phyloP scores from a whole-genome alignment of 441 rosid genomes.

The Erysimum cheiri region DNA sequence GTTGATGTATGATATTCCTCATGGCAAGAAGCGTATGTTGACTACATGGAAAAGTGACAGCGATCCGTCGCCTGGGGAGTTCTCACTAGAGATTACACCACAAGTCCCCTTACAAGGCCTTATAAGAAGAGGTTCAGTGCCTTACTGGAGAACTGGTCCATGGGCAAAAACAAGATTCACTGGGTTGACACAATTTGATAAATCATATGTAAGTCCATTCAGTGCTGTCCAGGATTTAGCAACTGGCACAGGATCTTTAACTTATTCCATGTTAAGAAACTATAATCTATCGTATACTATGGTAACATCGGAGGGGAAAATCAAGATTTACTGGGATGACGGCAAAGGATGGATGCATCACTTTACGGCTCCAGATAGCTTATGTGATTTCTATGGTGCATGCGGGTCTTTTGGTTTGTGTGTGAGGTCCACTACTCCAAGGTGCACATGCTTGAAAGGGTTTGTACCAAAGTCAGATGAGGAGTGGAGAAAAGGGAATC shows the following conservation, averaged over 20 bases:
- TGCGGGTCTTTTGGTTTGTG: slow-evolving; percentile 56
- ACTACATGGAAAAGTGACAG: slow-evolving; percentile 50
- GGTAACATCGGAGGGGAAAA: slow-evolving; percentile 24
- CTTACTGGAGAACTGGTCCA: slow-evolving; percentile 53
- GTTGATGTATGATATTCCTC: slow-evolving; percentile 40
- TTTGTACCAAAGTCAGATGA: slow-evolving; percentile 48
- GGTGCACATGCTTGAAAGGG: slow-evolving; percentile 58
- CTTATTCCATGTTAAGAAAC: slow-evolving; percentile 27
- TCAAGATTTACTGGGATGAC: slow-evolving; percentile 32
- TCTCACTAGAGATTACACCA: slow-evolving; percentile 40
- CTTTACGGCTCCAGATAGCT: slow-evolving; percentile 26
- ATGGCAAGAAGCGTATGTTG: slow-evolving; percentile 40
- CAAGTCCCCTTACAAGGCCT: slow-evolving; percentile 41
- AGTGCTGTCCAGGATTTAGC: slow-evolving; percentile 36
- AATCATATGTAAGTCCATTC: slow-evolving; percentile 44
- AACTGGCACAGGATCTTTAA: slow-evolving; percentile 15
- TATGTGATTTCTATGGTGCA: slow-evolving; percentile 51
- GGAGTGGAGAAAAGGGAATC: slow-evolving; percentile 51
- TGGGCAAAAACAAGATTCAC: slow-evolving; percentile 50
- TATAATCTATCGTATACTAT: slow-evolving; percentile 31
- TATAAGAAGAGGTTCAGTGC: slow-evolving; percentile 44
- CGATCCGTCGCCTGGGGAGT: slow-evolving; percentile 52
- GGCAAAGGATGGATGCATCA: slow-evolving; percentile 21
- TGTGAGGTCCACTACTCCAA: slow-evolving; percentile 36
- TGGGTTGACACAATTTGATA: slow-evolving; percentile 42